Conservation (phyloP, 192 early-diverging fungal species). For the Backusella parvicylindrica region DNA sequence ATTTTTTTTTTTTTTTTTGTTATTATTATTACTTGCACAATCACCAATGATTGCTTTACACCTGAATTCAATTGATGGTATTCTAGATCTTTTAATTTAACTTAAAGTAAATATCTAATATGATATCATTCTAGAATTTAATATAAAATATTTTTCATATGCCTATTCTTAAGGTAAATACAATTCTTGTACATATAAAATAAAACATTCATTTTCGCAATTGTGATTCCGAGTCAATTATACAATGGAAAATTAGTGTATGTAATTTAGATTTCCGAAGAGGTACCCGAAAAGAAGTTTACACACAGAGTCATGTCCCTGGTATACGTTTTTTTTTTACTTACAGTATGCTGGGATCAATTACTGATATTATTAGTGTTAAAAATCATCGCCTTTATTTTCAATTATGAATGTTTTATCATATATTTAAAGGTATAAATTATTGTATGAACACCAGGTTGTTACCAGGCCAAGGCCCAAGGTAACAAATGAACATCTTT, state of each 20-base stretch:
- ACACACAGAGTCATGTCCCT: neutral
- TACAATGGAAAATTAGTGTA: neutral
- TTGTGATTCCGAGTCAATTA: neutral
- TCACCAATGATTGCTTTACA: neutral
- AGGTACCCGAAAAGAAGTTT: neutral
- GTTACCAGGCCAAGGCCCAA: neutral
- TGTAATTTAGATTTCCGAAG: neutral
- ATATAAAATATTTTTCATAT: neutral
- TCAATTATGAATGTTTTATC: neutral
- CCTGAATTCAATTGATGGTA: neutral
- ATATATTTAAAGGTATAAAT: neutral
- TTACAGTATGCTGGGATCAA: neutral
- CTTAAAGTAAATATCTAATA: neutral
- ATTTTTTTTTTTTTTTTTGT: too few relatives aligned
- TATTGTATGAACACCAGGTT: neutral
- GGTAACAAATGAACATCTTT: neutral
- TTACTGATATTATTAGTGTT: neutral
- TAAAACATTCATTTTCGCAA: neutral
- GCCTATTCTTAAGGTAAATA: neutral
- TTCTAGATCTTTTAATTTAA: neutral
- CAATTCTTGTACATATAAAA: too few relatives aligned
- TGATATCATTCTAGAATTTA: neutral
- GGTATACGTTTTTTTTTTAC: neutral
- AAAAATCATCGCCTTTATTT: neutral
- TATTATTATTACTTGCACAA: neutral